These are phyloP conservation scores for Mediolabrus comicus DNA, from an alignment of 108 stramenopile species.

Conservation along the genomic window DNA sequence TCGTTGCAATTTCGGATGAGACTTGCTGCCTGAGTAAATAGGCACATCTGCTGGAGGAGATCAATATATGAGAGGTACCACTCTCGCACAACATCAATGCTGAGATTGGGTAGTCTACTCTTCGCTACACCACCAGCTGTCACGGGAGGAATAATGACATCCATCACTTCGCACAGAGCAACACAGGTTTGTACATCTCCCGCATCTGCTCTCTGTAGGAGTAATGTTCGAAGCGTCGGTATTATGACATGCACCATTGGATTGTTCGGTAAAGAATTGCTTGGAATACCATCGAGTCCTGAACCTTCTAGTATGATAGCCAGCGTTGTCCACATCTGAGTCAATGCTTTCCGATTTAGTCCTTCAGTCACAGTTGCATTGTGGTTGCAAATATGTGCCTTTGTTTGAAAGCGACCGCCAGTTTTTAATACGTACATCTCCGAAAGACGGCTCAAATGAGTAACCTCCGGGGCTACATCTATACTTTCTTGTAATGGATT, in stretches of 20 bases:
- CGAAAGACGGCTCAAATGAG: constrained; percentile 78
- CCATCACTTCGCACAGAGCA: constrained; percentile 78
- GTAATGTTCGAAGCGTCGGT: constrained; percentile 60
- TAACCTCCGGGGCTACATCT: constrained; percentile 75
- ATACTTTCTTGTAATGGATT: constrained; percentile 27
- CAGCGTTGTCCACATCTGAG: constrained; percentile 79
- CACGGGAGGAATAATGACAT: constrained; percentile 54
- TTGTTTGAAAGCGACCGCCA: constrained; percentile 44
- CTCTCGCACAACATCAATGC: constrained; percentile 68
- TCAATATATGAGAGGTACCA: constrained; percentile 89
- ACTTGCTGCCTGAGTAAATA: constrained; percentile 70
- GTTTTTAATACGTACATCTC: constrained; percentile 63
- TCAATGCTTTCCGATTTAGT: constrained; percentile 51
- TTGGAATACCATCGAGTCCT: constrained; percentile 48
- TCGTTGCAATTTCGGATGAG: constrained; percentile 75
- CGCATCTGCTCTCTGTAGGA: constrained; percentile 76
- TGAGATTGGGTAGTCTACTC: constrained; percentile 57
- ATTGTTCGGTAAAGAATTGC: constrained; percentile 31
- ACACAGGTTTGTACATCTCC: constrained; percentile 89
- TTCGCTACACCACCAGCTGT: constrained; percentile 36
- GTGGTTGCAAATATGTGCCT: constrained; percentile 68
- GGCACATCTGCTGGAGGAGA: constrained; percentile 79
- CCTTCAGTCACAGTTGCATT: constrained; percentile 67
- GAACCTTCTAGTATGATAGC: constrained; percentile 61
- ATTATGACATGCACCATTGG: constrained; percentile 63